phyloP scores from a whole-genome alignment of 23 red algal genomes.

The Chondrus crispus region DNA sequence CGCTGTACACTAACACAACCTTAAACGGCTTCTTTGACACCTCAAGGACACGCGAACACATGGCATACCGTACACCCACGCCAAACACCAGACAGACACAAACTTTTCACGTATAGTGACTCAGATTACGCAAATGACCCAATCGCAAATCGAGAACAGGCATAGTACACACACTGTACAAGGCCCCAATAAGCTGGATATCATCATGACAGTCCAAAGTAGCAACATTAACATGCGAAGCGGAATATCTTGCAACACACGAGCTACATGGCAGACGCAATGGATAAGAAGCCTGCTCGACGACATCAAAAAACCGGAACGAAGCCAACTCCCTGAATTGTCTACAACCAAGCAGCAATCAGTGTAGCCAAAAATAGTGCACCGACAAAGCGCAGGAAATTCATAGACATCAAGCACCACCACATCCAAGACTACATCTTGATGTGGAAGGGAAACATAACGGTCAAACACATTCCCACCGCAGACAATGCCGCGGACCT shows the following conservation, averaged over 20 bases:
- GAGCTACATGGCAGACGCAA: not conserved
- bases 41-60: not conserved
- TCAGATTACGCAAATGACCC: not conserved
- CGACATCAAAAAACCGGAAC: not conserved
- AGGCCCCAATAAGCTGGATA: not conserved
- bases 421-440: not conserved
- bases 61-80: not conserved
- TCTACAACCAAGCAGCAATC: not conserved
- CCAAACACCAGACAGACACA: not conserved
- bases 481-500: not conserved
- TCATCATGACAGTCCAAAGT: not conserved
- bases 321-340: not conserved
- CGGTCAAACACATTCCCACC: not conserved
- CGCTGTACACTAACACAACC: not conserved
- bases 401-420: not conserved
- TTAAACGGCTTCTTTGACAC: not conserved
- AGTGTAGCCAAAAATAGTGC: not conserved
- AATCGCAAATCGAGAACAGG: not conserved
- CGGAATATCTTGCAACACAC: not conserved
- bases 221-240: not conserved
- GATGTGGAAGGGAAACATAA: not conserved
- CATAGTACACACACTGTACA: not conserved
- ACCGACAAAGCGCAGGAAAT: not conserved
- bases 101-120: not conserved
- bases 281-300: not conserved